Evolutionary conservation across 441 rosid species (phyloP), one percentile per base, ranked within the genome.

Genomic region (Codiaeum variegatum): DNA sequence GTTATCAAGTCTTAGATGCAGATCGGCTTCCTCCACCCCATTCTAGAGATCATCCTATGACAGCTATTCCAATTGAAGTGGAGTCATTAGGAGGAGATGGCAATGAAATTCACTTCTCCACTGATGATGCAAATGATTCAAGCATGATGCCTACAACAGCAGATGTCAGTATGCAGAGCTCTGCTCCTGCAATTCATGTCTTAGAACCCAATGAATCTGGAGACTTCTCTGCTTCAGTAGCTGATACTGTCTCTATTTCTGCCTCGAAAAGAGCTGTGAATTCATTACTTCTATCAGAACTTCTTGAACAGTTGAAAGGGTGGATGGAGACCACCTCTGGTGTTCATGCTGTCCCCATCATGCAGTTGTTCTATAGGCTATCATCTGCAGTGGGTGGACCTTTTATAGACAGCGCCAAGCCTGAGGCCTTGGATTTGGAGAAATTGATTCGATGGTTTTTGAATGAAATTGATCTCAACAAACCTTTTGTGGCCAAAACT

Each of bases 321-420:
- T 97, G 99, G 99, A 94, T 94, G 99, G 86, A 79, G 73, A 86
- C 85, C 72, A 88, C 97, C 11, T 86, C 97, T 62, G 99, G 99
- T 64, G 81, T 92, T 75, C 88, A 85, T 81, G 97, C 99, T 75
- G 86, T 97, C 75, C 99, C 98, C 80, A 79, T 97, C 76, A 91
- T 97, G 99, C 99, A 97, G 81, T 86, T 97, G 61, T 94, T 97
- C 80, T 97, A 97, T 83, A 85, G 99, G 81, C 85, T 97, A 84
- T 92, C 99, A 55, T 97, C 99, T 77, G 93, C 98, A 72, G 95
- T 88, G 55, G 96, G 97, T 74, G 99, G 99, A 74, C 97, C 99
- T 76, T 92, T 97, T 77, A 87, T 94, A 77, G 97, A 93, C 83
- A 87, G 90, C 86, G 85, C 91, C 78, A 92, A 90, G 82, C 91